Evolutionary conservation across 2,329 filamentous ascomycete genomes (phyloP), one percentile per base, ranked within the genome.

Genomic region (Passalora sequoiae): DNA sequence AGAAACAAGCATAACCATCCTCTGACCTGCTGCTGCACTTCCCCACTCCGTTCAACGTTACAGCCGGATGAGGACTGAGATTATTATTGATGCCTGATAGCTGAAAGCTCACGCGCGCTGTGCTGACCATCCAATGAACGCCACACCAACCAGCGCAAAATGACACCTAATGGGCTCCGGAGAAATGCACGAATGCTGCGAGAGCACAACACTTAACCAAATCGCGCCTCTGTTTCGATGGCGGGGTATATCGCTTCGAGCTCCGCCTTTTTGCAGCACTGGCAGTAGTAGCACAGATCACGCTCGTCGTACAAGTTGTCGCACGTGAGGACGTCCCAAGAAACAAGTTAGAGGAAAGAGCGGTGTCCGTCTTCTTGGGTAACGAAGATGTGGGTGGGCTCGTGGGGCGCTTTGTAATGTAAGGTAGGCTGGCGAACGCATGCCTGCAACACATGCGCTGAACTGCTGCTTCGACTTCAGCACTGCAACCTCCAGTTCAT

Each of bases 401-500:
- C 12, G 30, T 33, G 19, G 30, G 17, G 32, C 10, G 32, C 7
- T 21, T 25, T 21, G 27, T n/a, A n/a, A 40, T 12, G 25, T 27
- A 30, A 40, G 13, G 38, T 5, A 38, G 12, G 15, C 20, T 40
- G 38, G 25, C 28, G 27, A 15, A 10, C 28, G 17, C 28, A 32
- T 40, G 38, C 28, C 21, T 40, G 28, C 28, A 15, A n/a, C n/a
- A n/a, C n/a, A n/a, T n/a, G n/a, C n/a, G n/a, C n/a, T n/a, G n/a
- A n/a, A n/a, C n/a, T n/a, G n/a, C n/a, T n/a, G 20, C 12, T n/a
- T 36, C 13, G 33, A 36, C 33, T 36, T 20, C 33, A n/a, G 19
- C 25, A 27, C 25, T 32, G 27, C 38, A 25, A n/a, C 28, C 28
- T 40, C 28, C 28, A 32, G 25, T 32, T 40, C 7, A 40, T 24